Conservation (phyloP, 768 basidiomycete species). For the Russula emetica region DNA sequence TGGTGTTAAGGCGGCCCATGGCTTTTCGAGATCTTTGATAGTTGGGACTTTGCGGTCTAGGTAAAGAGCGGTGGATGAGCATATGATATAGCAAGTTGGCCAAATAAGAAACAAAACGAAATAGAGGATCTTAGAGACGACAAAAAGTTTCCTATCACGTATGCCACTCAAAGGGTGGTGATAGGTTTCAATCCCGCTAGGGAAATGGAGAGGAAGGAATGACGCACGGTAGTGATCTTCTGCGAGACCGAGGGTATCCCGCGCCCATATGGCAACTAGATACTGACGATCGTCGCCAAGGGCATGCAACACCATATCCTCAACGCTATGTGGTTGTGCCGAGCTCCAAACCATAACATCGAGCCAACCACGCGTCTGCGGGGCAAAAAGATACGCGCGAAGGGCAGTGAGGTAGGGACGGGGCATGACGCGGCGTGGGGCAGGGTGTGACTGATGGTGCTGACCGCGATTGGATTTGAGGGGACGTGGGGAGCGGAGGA, state of each 20-base stretch:
- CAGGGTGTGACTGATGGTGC: background rate
- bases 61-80: background rate
- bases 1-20: slow-evolving; percentile 50
- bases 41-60: slow-evolving; percentile 45
- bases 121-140: background rate
- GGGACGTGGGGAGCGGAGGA: slow-evolving; percentile 50
- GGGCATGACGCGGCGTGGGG: slow-evolving; percentile 44
- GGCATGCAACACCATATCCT: slow-evolving; percentile 63
- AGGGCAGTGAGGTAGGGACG: slow-evolving; percentile 67
- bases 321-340: slow-evolving; percentile 75
- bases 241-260: slow-evolving; percentile 70
- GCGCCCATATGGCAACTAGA: slow-evolving; percentile 69
- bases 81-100: slow-evolving; percentile 15
- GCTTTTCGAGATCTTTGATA: slow-evolving; percentile 68
- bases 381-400: slow-evolving; percentile 57
- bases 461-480: slow-evolving; percentile 5
- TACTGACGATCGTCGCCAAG: slow-evolving; percentile 45
- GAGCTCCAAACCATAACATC: slow-evolving; percentile 90
- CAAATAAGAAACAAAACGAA: slow-evolving; percentile 9
- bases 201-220: background rate
- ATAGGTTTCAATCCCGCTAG: slow-evolving; percentile 1
- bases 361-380: slow-evolving; percentile 58
- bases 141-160: slow-evolving; percentile 26
- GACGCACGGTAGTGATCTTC: slow-evolving; percentile 62
- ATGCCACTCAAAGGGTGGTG: slow-evolving; percentile 2